Conservation (phyloP, 1,139 yeast genomes). For the Saccharomyces hybrid region DNA sequence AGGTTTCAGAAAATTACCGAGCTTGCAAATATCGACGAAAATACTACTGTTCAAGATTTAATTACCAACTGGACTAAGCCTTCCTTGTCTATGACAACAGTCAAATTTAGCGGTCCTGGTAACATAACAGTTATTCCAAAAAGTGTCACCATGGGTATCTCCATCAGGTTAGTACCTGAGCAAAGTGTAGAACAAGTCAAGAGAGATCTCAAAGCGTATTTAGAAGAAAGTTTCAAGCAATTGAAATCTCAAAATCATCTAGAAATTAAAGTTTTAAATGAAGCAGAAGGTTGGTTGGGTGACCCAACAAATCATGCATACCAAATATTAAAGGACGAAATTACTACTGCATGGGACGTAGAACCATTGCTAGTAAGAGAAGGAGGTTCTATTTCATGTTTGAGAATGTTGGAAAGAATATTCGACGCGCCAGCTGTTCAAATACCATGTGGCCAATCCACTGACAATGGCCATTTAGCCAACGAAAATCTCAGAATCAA, state of each 20-base stretch:
- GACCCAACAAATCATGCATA: constrained; percentile 72
- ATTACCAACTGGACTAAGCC: constrained; percentile 90
- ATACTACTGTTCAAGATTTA: constrained; percentile 42
- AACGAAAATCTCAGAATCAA: constrained; percentile 77
- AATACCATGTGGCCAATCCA: constrained; percentile 92
- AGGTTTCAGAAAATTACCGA: constrained; percentile 56
- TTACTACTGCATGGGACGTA: constrained; percentile 55
- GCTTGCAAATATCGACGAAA: constrained; percentile 34
- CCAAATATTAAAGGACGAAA: constrained; percentile 51
- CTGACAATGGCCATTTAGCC: constrained; percentile 89
- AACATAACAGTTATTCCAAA: constrained; percentile 88
- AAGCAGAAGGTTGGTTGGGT: constrained; percentile 96
- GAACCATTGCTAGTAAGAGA: constrained; percentile 82
- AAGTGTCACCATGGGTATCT: constrained; percentile 64
- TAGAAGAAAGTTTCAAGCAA: constrained; percentile 40
- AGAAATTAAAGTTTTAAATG: constrained; percentile 56
- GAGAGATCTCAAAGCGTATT: constrained; percentile 39
- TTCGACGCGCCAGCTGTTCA: constrained; percentile 90
- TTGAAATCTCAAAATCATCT: constrained; percentile 57
- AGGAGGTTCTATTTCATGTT: constrained; percentile 94
- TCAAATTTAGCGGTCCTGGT: constrained; percentile 84
- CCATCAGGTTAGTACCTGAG: constrained; percentile 84
- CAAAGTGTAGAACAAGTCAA: constrained; percentile 63
- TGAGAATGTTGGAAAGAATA: constrained; percentile 73
- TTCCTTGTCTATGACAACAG: constrained; percentile 79